These are phyloP conservation scores for Colletotrichum musicola DNA, from an alignment of 2,329 filamentous ascomycete genomes.

Conservation along the genomic window DNA sequence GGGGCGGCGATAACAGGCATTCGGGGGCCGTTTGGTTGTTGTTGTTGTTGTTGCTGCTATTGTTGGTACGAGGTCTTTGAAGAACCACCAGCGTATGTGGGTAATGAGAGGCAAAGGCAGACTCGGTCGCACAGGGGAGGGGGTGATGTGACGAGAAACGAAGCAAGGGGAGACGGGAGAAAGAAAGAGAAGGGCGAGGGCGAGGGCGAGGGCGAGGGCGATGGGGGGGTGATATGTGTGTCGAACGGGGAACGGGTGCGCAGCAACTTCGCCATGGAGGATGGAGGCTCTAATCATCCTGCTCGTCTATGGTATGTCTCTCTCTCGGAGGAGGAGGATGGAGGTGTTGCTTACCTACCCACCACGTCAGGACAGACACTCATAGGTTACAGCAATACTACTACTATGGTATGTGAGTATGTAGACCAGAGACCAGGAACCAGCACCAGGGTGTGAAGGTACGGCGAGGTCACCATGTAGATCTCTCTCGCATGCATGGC, in stretches of 20 bases:
- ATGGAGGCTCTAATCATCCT: conserved; percentile 3
- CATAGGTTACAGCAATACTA: no score
- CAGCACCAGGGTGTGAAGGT: background rate
- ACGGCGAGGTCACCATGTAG: conserved; percentile 5
- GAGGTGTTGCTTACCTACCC: conserved; percentile 26
- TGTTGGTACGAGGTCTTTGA: conserved; percentile 21
- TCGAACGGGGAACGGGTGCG: conserved; percentile 26
- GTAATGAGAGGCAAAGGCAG: conserved; percentile 6
- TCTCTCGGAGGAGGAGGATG: background rate
- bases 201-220: background rate
- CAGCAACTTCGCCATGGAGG: conserved; percentile 27
- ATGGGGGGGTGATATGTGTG: background rate
- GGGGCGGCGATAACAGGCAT: background rate
- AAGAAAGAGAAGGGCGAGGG: background rate
- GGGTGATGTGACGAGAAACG: background rate
- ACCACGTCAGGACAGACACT: conserved; percentile 3
- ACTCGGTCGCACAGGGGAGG: conserved; percentile 17
- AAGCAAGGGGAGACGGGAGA: conserved; percentile 5
- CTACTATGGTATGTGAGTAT: no score
- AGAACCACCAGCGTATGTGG: conserved; percentile 1
- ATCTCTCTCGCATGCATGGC: conserved; percentile 14
- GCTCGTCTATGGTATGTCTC: no score
- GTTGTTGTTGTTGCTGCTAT: background rate
- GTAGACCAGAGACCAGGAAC: conserved; percentile 24
- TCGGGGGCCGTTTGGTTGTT: conserved; percentile 10